Percentiles rank a stretch among this genome's conserved stretches.
phyloP scores from a whole-genome alignment of 23 red algal species.

The Gracilaria caudata region DNA sequence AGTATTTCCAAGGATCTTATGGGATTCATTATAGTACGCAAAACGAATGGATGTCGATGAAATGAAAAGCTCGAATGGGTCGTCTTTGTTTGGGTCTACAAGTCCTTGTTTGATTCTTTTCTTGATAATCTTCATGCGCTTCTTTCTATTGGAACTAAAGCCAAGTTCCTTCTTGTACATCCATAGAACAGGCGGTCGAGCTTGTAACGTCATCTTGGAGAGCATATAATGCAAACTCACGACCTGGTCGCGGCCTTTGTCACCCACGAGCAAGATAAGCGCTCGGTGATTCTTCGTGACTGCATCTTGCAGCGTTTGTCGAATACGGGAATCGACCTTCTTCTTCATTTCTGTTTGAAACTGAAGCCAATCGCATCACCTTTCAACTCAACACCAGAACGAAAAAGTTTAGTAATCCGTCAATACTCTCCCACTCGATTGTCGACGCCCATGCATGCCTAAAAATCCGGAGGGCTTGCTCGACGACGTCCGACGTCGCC shows the following conservation, averaged over 20 bases:
- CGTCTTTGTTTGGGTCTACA: conserved; percentile 76
- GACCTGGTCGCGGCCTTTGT: conserved; percentile 90
- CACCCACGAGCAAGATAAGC: conserved; percentile 90
- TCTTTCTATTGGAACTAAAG: conserved; percentile 86
- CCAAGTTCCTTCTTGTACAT: conserved; percentile 97
- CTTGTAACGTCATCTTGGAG: conserved; percentile 67
- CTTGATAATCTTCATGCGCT: conserved; percentile 91
- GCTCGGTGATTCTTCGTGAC: conserved; percentile 74
- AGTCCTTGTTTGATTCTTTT: conserved; percentile 82
- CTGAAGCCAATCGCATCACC: neutral
- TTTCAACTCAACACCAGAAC: neutral
- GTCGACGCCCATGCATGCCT: neutral
- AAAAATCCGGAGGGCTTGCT: neutral
- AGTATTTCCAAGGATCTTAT: conserved; percentile 97
- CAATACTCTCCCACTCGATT: neutral
- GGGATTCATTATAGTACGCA: conserved; percentile 86
- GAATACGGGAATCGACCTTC: conserved; percentile 88
- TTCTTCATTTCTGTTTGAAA: conserved; percentile 78
- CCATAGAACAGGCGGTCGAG: conserved; percentile 89
- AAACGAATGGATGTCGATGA: conserved; percentile 87
- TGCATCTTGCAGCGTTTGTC: conserved; percentile 61
- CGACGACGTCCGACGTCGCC: neutral
- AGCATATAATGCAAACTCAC: conserved; percentile 96
- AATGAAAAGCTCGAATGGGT: conserved; percentile 98
- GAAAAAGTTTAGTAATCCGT: neutral